Evolutionary conservation across 805 yeast genomes (phyloP).

Genomic region (Debaryomyces hansenii): DNA sequence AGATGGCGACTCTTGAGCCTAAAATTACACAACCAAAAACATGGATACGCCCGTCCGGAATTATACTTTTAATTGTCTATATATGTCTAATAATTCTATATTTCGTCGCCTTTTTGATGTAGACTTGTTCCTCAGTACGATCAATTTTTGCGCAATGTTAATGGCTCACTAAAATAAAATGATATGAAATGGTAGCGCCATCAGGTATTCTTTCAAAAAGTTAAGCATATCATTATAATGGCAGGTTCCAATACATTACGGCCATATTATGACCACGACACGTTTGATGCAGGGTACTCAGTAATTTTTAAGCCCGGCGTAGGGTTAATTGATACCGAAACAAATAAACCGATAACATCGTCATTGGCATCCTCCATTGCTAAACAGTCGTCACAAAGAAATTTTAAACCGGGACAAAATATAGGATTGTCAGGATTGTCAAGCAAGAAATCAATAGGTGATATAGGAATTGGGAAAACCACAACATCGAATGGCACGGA

Average conservation of each 20-base stretch:
- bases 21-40: too few relatives aligned
- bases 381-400: slow-evolving; percentile 10
- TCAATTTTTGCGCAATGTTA: not conserved
- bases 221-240: slow-evolving; percentile 2
- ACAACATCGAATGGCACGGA: slow-evolving; percentile 13
- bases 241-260: slow-evolving; percentile 34
- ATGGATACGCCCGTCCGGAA: too few relatives aligned
- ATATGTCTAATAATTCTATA: too few relatives aligned
- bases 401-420: slow-evolving; percentile 15
- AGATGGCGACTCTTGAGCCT: too few relatives aligned
- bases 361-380: slow-evolving; percentile 22
- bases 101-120: too few relatives aligned
- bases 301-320: slow-evolving; percentile 61
- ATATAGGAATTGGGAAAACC: slow-evolving; percentile 17
- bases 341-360: slow-evolving; percentile 34
- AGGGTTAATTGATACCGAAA: slow-evolving; percentile 54
- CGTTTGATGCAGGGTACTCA: slow-evolving; percentile 63
- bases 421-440: slow-evolving; percentile 13
- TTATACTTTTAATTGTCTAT: too few relatives aligned
- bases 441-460: slow-evolving; percentile 13
- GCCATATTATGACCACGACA: slow-evolving; percentile 71
- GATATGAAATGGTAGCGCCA: slow-evolving; percentile 1
- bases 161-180: not conserved
- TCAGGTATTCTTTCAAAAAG: not conserved
- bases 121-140: too few relatives aligned